Evolutionary conservation across 164 flowering plant species (phyloP).

Genomic region (Liquidambar formosana): DNA sequence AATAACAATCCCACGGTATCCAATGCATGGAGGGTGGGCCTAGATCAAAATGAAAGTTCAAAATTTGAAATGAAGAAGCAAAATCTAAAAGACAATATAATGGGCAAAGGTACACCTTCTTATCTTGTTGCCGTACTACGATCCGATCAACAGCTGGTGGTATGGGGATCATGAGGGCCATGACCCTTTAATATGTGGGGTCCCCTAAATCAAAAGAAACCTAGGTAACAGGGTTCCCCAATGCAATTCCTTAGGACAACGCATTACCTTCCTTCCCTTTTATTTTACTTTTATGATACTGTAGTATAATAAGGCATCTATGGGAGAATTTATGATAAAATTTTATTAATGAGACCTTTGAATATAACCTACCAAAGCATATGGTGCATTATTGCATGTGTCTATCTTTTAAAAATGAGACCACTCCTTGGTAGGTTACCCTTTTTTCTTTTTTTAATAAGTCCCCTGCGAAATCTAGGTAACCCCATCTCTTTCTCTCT

Average conservation of each 20-base stretch:
- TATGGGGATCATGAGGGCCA: slow-evolving; percentile 16
- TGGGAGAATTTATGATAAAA: no score
- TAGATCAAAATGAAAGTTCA: not conserved
- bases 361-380: no score
- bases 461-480: no score
- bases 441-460: no score
- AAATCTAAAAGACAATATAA: not conserved
- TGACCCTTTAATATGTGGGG: not conserved
- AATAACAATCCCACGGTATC: not conserved
- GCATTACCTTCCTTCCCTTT: no score
- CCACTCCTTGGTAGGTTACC: no score
- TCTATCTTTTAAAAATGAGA: no score
- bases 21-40: not conserved
- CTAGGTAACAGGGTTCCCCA: not conserved
- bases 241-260: no score
- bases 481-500: not conserved
- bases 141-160: slow-evolving; percentile 13
- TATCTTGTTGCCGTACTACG: slow-evolving; percentile 1
- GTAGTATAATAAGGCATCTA: no score
- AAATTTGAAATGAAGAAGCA: not conserved
- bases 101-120: not conserved
- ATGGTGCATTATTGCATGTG: no score
- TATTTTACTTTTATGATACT: no score
- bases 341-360: no score
- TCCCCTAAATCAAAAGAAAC: not conserved